phyloP scores from a whole-genome alignment of 2,329 filamentous ascomycete genomes.

The Talaromyces sp. region DNA sequence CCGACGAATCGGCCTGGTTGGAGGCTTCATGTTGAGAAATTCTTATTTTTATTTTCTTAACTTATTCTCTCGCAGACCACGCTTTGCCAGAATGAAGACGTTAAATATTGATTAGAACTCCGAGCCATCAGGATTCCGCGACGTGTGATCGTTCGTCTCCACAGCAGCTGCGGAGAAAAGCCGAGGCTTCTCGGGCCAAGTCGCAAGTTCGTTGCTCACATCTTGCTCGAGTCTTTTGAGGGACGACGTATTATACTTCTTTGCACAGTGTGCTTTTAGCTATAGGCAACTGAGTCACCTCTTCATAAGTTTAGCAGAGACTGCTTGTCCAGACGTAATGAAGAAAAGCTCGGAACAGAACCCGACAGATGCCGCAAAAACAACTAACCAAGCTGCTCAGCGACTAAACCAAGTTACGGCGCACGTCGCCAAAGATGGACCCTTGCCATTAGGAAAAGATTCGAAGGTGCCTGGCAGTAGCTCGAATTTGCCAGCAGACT shows the following conservation, averaged over 20 bases:
- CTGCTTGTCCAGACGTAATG: neutral
- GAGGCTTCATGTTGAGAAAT: slow-evolving; percentile 16
- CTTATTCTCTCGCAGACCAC: neutral
- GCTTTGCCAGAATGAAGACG: neutral
- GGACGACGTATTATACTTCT: neutral
- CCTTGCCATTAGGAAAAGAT: slow-evolving; percentile 11
- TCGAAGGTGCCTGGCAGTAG: neutral
- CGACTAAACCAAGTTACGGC: slow-evolving; percentile 47
- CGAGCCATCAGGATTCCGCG: neutral
- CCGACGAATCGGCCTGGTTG: slow-evolving; percentile 41
- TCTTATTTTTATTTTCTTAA: neutral
- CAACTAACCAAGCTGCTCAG: slow-evolving; percentile 30
- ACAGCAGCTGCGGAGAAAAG: neutral
- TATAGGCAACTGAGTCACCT: neutral
- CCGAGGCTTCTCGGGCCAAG: neutral
- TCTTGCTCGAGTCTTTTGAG: neutral
- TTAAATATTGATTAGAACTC: neutral
- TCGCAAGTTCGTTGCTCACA: neutral
- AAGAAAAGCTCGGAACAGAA: neutral
- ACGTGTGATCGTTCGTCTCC: neutral
- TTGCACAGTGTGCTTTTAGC: neutral
- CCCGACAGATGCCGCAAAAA: slow-evolving; percentile 2
- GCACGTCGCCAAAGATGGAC: slow-evolving; percentile 30
- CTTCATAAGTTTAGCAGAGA: neutral
- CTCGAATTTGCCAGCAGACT: slow-evolving; percentile 52